Conservation (phyloP, 139 green algal species). For the Pleodorina starrii region DNA sequence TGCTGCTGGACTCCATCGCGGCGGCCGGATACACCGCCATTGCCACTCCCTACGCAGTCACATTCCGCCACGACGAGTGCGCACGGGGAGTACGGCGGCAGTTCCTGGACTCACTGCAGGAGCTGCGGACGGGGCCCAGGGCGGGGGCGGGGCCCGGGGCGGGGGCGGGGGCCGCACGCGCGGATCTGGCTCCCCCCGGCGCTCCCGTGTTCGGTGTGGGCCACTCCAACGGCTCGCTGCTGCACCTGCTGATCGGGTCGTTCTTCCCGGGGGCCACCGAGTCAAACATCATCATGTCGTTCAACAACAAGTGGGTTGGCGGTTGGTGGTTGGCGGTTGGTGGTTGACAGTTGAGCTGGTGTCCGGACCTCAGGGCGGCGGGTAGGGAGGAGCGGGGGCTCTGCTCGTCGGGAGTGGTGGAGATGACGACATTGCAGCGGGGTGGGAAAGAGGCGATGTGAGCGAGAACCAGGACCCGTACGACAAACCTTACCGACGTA, state of each 20-base stretch:
- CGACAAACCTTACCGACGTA: no score
- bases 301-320: conserved; percentile 81
- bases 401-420: no score
- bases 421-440: no score
- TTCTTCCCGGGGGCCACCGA: conserved; percentile 4
- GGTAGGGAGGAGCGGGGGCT: no score
- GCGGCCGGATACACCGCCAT: conserved; percentile 75
- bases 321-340: neutral
- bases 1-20: conserved; percentile 66
- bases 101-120: conserved; percentile 49
- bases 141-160: neutral
- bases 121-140: no score
- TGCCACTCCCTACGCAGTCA: conserved; percentile 76
- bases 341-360: neutral
- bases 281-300: conserved; percentile 74
- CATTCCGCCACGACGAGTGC: conserved; percentile 65
- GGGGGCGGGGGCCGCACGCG: neutral
- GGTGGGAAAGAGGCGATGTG: no score
- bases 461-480: no score
- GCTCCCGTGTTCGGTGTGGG: conserved; percentile 67
- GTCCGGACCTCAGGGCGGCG: no score
- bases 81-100: conserved; percentile 41
- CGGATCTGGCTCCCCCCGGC: conserved; percentile 35
- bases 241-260: conserved; percentile 74
- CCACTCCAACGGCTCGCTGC: conserved; percentile 79